Conservation (phyloP, 305 asterid species). For the Fraxinus dipetala region DNA sequence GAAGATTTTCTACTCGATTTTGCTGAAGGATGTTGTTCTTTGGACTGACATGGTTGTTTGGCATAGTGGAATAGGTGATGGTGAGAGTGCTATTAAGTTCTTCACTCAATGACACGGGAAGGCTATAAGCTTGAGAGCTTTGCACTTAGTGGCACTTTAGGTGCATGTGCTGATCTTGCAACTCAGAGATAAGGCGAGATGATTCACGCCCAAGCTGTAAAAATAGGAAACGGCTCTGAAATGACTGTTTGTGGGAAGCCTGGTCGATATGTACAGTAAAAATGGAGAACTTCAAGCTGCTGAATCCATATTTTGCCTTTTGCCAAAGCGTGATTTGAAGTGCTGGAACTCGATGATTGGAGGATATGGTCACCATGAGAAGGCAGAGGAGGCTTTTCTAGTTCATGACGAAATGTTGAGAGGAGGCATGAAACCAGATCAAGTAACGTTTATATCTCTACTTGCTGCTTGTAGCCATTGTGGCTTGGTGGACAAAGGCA, state of each 20-base stretch:
- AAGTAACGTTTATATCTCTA: slow-evolving; percentile 61
- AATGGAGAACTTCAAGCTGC: slow-evolving; percentile 65
- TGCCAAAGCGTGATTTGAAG: slow-evolving; percentile 41
- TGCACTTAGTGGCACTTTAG: slow-evolving; percentile 55
- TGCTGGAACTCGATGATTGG: slow-evolving; percentile 59
- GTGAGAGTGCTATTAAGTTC: slow-evolving; percentile 52
- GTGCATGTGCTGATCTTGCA: slow-evolving; percentile 80
- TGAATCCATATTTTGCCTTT: slow-evolving; percentile 32
- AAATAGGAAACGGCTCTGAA: slow-evolving; percentile 53
- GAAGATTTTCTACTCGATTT: slow-evolving; percentile 46
- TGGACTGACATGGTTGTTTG: slow-evolving; percentile 92
- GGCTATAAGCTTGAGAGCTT: slow-evolving; percentile 49
- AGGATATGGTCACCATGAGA: slow-evolving; percentile 69
- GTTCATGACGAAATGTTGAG: slow-evolving; percentile 46
- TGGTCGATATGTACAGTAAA: slow-evolving; percentile 83
- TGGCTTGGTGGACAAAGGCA: slow-evolving; percentile 55
- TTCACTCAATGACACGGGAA: slow-evolving; percentile 46
- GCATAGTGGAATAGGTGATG: slow-evolving; percentile 55
- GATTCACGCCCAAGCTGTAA: slow-evolving; percentile 61
- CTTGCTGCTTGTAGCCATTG: slow-evolving; percentile 77
- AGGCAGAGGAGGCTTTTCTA: slow-evolving; percentile 53
- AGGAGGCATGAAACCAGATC: slow-evolving; percentile 53
- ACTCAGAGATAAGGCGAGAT: slow-evolving; percentile 66
- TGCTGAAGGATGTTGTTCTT: slow-evolving; percentile 59
- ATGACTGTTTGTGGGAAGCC: slow-evolving; percentile 56